Conservation (phyloP, 345 rosid species). For the Cochlearia excelsa region DNA sequence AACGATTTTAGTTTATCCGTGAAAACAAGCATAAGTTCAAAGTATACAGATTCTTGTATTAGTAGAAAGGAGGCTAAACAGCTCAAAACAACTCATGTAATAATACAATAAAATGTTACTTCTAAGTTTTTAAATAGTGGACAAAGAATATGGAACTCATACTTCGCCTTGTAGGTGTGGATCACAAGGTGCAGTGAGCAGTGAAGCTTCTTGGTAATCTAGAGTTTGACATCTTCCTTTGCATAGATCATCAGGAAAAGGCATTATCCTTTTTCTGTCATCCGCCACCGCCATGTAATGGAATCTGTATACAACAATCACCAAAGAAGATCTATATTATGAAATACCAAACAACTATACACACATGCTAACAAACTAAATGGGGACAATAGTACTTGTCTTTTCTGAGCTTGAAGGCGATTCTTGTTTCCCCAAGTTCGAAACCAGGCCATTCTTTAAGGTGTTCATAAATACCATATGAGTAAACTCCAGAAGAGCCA, state of each 20-base stretch:
- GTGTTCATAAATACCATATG: constrained; percentile 84
- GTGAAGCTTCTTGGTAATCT: constrained; percentile 80
- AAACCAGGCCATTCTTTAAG: constrained; percentile 87
- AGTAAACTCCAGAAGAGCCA: constrained; percentile 85
- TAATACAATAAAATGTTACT: background rate
- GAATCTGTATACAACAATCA: constrained; percentile 50
- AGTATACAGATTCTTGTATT: background rate
- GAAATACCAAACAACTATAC: constrained; percentile 24
- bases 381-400: constrained; percentile 54
- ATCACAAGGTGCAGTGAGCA: constrained; percentile 68
- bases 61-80: background rate
- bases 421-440: constrained; percentile 76
- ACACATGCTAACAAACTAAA: background rate
- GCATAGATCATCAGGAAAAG: constrained; percentile 76
- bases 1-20: background rate
- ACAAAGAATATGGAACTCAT: constrained; percentile 8
- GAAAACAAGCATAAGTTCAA: constrained; percentile 7
- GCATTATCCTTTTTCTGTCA: constrained; percentile 83
- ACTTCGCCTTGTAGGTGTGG: constrained; percentile 68
- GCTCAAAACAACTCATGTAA: constrained; percentile 9
- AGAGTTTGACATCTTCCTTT: constrained; percentile 68
- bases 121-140: background rate
- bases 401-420: constrained; percentile 91
- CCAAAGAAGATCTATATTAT: constrained; percentile 1
- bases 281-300: constrained; percentile 90